Base-by-base conservation (phyloP, 1,284 basidiomycete genomes). In the Agroathelia rolfsii region DNA sequence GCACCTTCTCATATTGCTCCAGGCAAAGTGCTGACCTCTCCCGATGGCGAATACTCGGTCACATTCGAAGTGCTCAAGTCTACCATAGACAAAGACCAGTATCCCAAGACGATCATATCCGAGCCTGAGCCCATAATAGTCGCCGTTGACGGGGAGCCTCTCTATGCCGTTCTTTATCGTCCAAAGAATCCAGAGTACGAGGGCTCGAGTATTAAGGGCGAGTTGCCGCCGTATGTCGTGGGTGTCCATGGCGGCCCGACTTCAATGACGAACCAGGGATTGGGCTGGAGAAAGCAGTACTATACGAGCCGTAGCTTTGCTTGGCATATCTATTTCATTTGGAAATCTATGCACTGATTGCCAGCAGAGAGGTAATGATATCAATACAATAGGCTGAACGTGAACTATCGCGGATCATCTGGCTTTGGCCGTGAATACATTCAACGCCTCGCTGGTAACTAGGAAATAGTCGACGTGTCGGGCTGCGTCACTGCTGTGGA, bases 181-280 rank as follows among this genome's bases (percentile, higher is more conserved):
- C 82, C 82, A 0, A 61, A 56, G 15, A 84, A 81, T 42, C 71
- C 71, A 0, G 51, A 60, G 0, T 82, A 71, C 45, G 41, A 48
- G 1, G 70, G 63, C 0, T 60, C 61, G 1, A 62, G 51, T 11
- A 52, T 64, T 3, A 44, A 50, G 0, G 63, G 59, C 2, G 72
- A 77, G 47, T 62, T 62, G 14, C 80, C 82, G 0, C 82, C 82
- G 0, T 74, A 72, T 41, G 58, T 83, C 10, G 56, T 82, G 5
- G 52, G 60, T 25, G 63, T 68, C 1, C 80, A 85, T 41, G 80
- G 80, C 3, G 80, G 82, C 0, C 81, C 82, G 0, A 83, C 79
- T 0, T 43, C 42, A 1, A 45, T 60, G 3, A 53, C 61, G 0
- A 26, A 41, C 1, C 67, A 72, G 33, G 64, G 61, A 0, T 49